Evolutionary conservation across 1,284 basidiomycete species (phyloP).

Genomic region (Salmacisia buchloeana): DNA sequence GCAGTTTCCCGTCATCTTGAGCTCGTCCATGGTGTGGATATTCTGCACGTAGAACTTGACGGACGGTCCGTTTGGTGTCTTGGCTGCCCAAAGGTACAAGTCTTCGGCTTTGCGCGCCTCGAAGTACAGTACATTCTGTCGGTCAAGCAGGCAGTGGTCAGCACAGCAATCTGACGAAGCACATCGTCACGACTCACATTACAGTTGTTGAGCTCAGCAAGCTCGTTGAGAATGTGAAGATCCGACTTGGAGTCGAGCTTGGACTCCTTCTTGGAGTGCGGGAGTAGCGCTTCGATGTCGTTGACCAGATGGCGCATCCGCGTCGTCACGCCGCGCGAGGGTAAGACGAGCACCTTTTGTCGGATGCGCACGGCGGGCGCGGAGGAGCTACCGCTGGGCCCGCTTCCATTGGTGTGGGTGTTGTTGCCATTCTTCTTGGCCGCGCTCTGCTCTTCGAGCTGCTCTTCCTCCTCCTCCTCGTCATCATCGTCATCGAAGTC

Average conservation of each 20-base stretch:
- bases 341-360: slow-evolving; percentile 75
- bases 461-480: slow-evolving; percentile 15
- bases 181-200: slow-evolving; percentile 55
- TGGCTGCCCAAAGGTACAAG: slow-evolving; percentile 91
- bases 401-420: background rate
- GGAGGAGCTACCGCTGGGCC: background rate
- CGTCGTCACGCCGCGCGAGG: slow-evolving; percentile 88
- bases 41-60: slow-evolving; percentile 98
- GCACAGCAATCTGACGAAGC: background rate
- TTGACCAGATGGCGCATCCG: slow-evolving; percentile 96
- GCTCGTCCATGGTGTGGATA: slow-evolving; percentile 98
- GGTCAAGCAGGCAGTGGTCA: background rate
- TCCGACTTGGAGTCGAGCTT: slow-evolving; percentile 90
- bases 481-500: slow-evolving; percentile 14
- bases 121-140: slow-evolving; percentile 81
- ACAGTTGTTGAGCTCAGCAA: slow-evolving; percentile 95
- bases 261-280: slow-evolving; percentile 81
- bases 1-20: slow-evolving; percentile 99
- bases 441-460: slow-evolving; percentile 2
- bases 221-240: slow-evolving; percentile 85
- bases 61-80: slow-evolving; percentile 94
- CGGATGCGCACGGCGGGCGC: slow-evolving; percentile 46
- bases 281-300: slow-evolving; percentile 81
- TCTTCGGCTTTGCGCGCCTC: slow-evolving; percentile 86
- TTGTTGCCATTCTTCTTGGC: slow-evolving; percentile 16